Base-by-base conservation (phyloP, 2,329 filamentous ascomycete genomes). In the Sordariomycetes sp. region DNA sequence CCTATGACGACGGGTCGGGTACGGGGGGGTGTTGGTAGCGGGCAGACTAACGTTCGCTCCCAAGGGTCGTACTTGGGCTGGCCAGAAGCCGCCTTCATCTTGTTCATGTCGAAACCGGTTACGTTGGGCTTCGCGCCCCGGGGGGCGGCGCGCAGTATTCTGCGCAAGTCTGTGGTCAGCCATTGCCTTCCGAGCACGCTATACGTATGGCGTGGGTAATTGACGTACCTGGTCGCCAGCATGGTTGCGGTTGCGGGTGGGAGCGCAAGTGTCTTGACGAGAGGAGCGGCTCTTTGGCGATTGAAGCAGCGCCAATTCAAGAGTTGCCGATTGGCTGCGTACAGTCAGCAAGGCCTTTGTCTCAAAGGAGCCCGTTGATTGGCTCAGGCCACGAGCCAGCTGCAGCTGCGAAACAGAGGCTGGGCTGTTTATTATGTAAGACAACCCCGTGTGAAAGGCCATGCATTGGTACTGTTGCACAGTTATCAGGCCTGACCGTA, bases 21-120 rank as follows among this genome's bases (percentile, higher is more conserved):
- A 14, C 32, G 57, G 58, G 57, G 58, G 59, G 35, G 25, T 18
- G 52, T 25, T 12, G 37, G 10, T 25, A 34, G 22, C 20, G 52
- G 53, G 48, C 32, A 34, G 32, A 56, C 55, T 72, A 63, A 87
- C 85, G 72, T 69, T 76, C 78, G 73, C 70, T 83, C 82, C 85
- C 85, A 88, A 54, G 85, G 85, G 64, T 88, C 85, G 72, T 86
- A 83, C 71, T 76, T 73, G 59, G 78, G 77, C 63, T 75, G 80
- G 63, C 83, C 83, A 65, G 89, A 78, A 53, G 91, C 80, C 62
- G 82, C 83, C 70, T 85, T 88, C 74, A 92, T 86, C 74, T 89
- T 88, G 71, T 83, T 84, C 68, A 90, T 81, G 77, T 94, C 87
- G 81, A 97, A 97, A 76, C 93, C 93, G 67, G 93, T 97, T 74